These are phyloP conservation scores for Cercospora canescens DNA, from an alignment of 2,329 filamentous ascomycete genomes.

Conservation along the genomic window DNA sequence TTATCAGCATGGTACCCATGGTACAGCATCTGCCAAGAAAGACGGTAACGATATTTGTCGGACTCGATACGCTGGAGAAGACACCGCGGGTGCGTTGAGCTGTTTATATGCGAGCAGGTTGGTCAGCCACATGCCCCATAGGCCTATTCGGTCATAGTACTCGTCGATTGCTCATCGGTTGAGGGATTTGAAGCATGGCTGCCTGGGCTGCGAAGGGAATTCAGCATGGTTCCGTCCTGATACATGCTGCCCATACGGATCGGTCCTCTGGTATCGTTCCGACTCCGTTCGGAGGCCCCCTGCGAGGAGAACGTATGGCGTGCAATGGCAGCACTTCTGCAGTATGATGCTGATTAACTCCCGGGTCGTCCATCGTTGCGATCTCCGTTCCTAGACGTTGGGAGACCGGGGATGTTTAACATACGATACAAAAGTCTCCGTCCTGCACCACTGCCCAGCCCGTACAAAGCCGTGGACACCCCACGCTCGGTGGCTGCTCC, in stretches of 20 bases:
- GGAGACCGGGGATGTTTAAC: neutral
- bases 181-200: neutral
- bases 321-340: neutral
- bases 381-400: neutral
- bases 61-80: neutral
- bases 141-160: neutral
- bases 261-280: neutral
- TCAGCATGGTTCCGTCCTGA: neutral
- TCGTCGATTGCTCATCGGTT: neutral
- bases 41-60: neutral
- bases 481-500: neutral
- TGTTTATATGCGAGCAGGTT: neutral
- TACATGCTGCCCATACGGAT: neutral
- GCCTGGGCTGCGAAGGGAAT: neutral
- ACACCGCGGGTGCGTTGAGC: neutral
- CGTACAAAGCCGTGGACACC: neutral
- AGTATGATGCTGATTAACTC: neutral
- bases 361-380: neutral
- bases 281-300: neutral
- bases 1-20: neutral
- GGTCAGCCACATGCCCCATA: neutral
- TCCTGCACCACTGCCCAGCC: neutral
- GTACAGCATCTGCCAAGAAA: neutral
- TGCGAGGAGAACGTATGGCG: neutral
- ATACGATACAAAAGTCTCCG: neutral